Evolutionary conservation across 2,329 filamentous ascomycete species (phyloP), one percentile per base, ranked within the genome.

Genomic region (Aureobasidium zeae): DNA sequence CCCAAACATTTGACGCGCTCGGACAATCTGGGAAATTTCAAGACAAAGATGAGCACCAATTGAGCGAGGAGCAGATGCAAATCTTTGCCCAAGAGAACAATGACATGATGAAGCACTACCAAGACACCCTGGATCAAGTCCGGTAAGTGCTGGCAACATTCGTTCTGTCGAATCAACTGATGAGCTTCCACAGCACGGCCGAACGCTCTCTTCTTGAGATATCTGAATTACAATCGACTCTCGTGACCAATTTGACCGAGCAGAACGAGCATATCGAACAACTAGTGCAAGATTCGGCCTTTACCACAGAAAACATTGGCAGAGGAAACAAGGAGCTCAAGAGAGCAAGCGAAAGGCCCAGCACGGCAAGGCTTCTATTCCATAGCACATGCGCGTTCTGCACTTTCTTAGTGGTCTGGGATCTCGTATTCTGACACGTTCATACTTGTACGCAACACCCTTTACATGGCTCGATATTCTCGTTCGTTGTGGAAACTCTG

Each of bases 81-180:
- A 76, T 94, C 59, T 96, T 98, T 66, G 88, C 89, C 53, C 77
- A 86, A 63, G 88, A 93, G 58, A 95, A 96, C 59, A 81, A 87
- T 62, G 81, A 86, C 51, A 87, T 98, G 80, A 72, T 96, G 54
- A 84, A 83, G 62, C 85, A 94, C 63, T 94, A 93, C 63, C 86
- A 95, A 63, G 86, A 83, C 65, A 87, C 85, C n/a, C 69, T 96
- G 60, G 83, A 88, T 62, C 91, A 96, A 73, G 86, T 96, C 52
- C 84, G 83, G 85, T 93, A 75, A 44, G 83, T 73, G 7, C 13
- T 30, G 2, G 12, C 1, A 4, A 9, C 8, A 12, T 12, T 4
- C 7, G 4, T 29, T 11, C 11, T 19, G 15, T 11, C 15, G 16
- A 21, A 16, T 22, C 16, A 34, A n/a, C 32, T 51, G 16, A 44